These are phyloP conservation scores for Furcasterigmium furcatum DNA, from an alignment of 2,329 filamentous ascomycete genomes.

Conservation along the genomic window DNA sequence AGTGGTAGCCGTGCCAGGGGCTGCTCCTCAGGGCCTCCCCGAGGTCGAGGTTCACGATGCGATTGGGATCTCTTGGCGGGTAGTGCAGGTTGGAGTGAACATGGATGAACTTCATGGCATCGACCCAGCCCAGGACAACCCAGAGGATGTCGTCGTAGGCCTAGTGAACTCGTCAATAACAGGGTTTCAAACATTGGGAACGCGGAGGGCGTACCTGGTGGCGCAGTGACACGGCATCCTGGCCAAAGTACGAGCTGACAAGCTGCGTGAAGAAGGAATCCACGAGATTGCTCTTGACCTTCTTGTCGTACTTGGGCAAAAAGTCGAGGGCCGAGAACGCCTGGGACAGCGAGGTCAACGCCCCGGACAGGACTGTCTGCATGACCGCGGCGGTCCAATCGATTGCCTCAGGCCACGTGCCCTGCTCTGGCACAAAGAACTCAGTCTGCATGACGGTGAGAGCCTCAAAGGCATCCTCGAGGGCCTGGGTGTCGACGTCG, in stretches of 20 bases:
- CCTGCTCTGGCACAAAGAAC: constrained; percentile 75
- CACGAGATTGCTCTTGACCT: constrained; percentile 71
- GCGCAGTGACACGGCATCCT: constrained; percentile 72
- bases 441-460: constrained; percentile 72
- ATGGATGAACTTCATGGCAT: constrained; percentile 72
- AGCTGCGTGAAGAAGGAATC: constrained; percentile 78
- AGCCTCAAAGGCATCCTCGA: constrained; percentile 56
- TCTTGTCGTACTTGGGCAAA: constrained; percentile 33
- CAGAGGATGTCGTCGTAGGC: constrained; percentile 95
- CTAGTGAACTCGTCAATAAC: constrained; percentile 32
- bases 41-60: constrained; percentile 16
- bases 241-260: constrained; percentile 79
- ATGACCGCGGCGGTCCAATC: constrained; percentile 93
- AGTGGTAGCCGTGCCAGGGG: constrained; percentile 75
- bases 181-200: not conserved
- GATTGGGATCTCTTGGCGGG: constrained; percentile 18
- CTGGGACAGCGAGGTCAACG: constrained; percentile 67
- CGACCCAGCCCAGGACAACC: constrained; percentile 90
- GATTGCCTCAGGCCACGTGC: constrained; percentile 81
- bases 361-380: constrained; percentile 73
- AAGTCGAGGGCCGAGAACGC: constrained; percentile 40
- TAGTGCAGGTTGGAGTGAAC: constrained; percentile 66
- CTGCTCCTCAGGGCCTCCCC: constrained; percentile 32
- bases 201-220: constrained; percentile 50
- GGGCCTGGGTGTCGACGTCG: constrained; percentile 17